Percentiles rank a stretch among this genome's conserved stretches.
Conservation (phyloP, 2,329 filamentous ascomycete genomes). For the Thermothelomyces thermophilus region DNA sequence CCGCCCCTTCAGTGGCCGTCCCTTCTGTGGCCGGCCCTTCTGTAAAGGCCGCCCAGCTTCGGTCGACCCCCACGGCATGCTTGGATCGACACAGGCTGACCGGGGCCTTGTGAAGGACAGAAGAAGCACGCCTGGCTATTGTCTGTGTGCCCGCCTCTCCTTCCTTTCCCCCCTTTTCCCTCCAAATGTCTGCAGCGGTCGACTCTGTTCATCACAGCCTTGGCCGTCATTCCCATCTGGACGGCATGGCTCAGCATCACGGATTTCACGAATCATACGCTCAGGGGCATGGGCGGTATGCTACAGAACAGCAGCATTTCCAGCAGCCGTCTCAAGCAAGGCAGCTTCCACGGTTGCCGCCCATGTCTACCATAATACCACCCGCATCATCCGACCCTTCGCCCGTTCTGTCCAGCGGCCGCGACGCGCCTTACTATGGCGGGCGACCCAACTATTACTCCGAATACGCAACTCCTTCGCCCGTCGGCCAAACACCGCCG, state of each 20-base stretch:
- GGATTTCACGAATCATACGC: slow-evolving; percentile 28
- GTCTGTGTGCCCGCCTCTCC: slow-evolving; percentile 9
- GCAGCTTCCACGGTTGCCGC: slow-evolving; percentile 24
- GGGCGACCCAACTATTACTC: slow-evolving; percentile 24
- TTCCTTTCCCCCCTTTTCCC: no score
- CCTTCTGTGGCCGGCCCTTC: slow-evolving; percentile 11
- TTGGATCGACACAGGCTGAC: slow-evolving; percentile 17
- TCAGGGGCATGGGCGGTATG: slow-evolving; percentile 27
- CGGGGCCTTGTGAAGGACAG: slow-evolving; percentile 7
- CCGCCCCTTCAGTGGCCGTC: slow-evolving; percentile 14
- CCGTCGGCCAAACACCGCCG: slow-evolving; percentile 28
- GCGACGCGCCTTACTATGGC: slow-evolving; percentile 21
- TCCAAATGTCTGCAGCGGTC: slow-evolving; percentile 31
- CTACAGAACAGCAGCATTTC: slow-evolving; percentile 24
- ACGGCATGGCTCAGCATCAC: slow-evolving; percentile 33
- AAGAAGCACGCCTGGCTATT: slow-evolving; percentile 4
- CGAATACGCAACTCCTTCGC: slow-evolving; percentile 30
- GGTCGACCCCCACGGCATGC: not conserved
- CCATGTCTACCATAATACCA: slow-evolving; percentile 27
- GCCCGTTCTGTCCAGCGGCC: slow-evolving; percentile 18
- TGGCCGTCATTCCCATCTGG: slow-evolving; percentile 29
- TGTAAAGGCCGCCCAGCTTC: slow-evolving; percentile 15
- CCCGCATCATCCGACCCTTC: slow-evolving; percentile 15
- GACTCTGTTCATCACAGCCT: slow-evolving; percentile 28
- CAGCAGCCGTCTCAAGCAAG: slow-evolving; percentile 14